Conservation (phyloP, 2,329 filamentous ascomycete genomes). For the Chrysoporthe deuterocubensis region DNA sequence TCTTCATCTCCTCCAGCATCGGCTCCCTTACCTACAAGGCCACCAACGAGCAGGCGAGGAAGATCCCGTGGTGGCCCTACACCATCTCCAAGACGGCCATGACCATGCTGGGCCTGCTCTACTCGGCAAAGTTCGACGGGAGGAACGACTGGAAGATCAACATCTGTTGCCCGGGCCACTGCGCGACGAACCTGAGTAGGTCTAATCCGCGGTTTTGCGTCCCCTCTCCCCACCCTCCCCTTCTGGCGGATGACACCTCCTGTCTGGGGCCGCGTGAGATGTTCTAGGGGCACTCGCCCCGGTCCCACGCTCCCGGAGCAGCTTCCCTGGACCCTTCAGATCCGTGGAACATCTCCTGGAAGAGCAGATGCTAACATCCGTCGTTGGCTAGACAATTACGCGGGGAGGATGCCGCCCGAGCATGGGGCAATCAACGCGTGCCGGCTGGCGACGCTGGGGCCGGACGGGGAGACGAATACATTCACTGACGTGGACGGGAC, state of each 20-base stretch:
- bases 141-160: slow-evolving; percentile 36
- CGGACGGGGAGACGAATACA: slow-evolving; percentile 33
- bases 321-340: not conserved
- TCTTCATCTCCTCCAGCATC: slow-evolving; percentile 35
- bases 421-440: slow-evolving; percentile 34
- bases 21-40: slow-evolving; percentile 29
- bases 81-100: slow-evolving; percentile 36
- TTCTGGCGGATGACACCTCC: not conserved
- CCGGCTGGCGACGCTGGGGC: slow-evolving; percentile 33
- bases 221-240: not conserved
- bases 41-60: not conserved
- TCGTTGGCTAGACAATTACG: slow-evolving; percentile 13
- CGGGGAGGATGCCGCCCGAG: slow-evolving; percentile 27
- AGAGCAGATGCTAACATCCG: not conserved
- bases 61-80: slow-evolving; percentile 29
- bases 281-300: not conserved
- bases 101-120: slow-evolving; percentile 34
- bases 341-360: not conserved
- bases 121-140: slow-evolving; percentile 31
- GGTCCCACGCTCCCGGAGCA: not conserved
- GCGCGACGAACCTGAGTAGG: slow-evolving; percentile 34
- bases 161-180: slow-evolving; percentile 33
- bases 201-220: not conserved
- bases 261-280: not conserved
- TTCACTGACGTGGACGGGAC: slow-evolving; percentile 30